Percentiles rank a stretch among this genome's conserved stretches.
These are phyloP conservation scores for Alternaria consortialis DNA, from an alignment of 2,329 filamentous ascomycete genomes.

Conservation along the genomic window DNA sequence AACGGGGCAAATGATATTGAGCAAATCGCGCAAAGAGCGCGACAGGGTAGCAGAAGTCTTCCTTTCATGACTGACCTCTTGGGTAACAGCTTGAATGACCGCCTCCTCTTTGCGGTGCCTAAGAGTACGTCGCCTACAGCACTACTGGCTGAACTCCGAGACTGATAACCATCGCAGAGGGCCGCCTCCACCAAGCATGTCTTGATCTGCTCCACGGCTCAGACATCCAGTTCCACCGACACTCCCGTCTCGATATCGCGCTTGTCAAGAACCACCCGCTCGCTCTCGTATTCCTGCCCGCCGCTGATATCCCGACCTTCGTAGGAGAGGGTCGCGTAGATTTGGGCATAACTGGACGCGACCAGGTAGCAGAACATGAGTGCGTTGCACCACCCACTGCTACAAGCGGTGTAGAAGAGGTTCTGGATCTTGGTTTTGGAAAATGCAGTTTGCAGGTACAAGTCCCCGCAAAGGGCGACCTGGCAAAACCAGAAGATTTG, in stretches of 20 bases:
- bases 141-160: not conserved
- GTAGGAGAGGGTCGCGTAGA: slow-evolving; percentile 94
- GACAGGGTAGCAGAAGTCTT: slow-evolving; percentile 45
- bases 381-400: slow-evolving; percentile 62
- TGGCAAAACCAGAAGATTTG: slow-evolving; percentile 75
- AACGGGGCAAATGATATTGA: slow-evolving; percentile 34
- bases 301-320: slow-evolving; percentile 96
- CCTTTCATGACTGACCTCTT: slow-evolving; percentile 53
- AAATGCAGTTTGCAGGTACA: slow-evolving; percentile 95
- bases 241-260: slow-evolving; percentile 94
- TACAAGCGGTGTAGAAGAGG: slow-evolving; percentile 73
- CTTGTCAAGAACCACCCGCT: slow-evolving; percentile 97
- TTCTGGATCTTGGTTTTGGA: slow-evolving; percentile 91
- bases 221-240: slow-evolving; percentile 95
- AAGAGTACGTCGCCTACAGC: slow-evolving; percentile 75
- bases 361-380: slow-evolving; percentile 92
- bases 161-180: slow-evolving; percentile 68
- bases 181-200: slow-evolving; percentile 85
- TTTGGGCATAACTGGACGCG: slow-evolving; percentile 91
- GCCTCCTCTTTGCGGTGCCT: slow-evolving; percentile 94
- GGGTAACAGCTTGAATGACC: slow-evolving; percentile 80
- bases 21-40: slow-evolving; percentile 33
- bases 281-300: slow-evolving; percentile 94
- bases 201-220: slow-evolving; percentile 91
- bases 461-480: slow-evolving; percentile 83